These are phyloP conservation scores for Nepenthes gracilis DNA, from an alignment of 148 eudicot species.

Conservation along the genomic window DNA sequence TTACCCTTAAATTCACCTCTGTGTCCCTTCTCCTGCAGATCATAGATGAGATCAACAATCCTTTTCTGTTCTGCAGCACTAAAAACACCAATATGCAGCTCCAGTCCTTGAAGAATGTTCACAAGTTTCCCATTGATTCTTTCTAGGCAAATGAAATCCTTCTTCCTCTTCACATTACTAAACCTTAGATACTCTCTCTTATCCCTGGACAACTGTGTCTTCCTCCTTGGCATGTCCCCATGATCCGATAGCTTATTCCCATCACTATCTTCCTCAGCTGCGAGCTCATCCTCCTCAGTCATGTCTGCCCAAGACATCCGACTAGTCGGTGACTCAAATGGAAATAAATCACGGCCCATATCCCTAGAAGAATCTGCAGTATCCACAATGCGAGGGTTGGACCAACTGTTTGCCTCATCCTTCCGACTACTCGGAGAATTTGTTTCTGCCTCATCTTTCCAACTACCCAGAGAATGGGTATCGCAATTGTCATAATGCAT, in stretches of 20 bases:
- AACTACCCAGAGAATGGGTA: slow-evolving; percentile 44
- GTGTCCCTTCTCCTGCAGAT: slow-evolving; percentile 57
- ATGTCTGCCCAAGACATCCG: slow-evolving; percentile 93
- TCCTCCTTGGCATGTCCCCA: slow-evolving; percentile 22
- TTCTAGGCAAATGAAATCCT: slow-evolving; percentile 68
- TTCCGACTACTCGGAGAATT: slow-evolving; percentile 42
- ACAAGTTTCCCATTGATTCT: slow-evolving; percentile 53
- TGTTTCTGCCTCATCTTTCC: slow-evolving; percentile 39
- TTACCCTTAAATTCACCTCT: slow-evolving; percentile 73
- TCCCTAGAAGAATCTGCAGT: slow-evolving; percentile 18
- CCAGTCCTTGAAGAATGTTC: slow-evolving; percentile 80
- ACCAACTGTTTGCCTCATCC: slow-evolving; percentile 31
- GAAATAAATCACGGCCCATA: slow-evolving; percentile 6
- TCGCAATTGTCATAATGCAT: slow-evolving; percentile 22
- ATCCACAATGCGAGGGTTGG: slow-evolving; percentile 15
- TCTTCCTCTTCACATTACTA: slow-evolving; percentile 52
- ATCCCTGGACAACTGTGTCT: slow-evolving; percentile 49
- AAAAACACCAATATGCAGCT: slow-evolving; percentile 79
- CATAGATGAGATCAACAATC: slow-evolving; percentile 57
- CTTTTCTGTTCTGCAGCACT: slow-evolving; percentile 84
- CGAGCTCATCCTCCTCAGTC: slow-evolving; percentile 81
- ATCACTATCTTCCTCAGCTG: slow-evolving; percentile 48
- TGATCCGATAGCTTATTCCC: slow-evolving; percentile 11
- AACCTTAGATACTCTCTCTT: slow-evolving; percentile 72
- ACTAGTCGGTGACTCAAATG: slow-evolving; percentile 17